phyloP scores from a whole-genome alignment of 768 basidiomycete genomes.

The Russula olivacea region DNA sequence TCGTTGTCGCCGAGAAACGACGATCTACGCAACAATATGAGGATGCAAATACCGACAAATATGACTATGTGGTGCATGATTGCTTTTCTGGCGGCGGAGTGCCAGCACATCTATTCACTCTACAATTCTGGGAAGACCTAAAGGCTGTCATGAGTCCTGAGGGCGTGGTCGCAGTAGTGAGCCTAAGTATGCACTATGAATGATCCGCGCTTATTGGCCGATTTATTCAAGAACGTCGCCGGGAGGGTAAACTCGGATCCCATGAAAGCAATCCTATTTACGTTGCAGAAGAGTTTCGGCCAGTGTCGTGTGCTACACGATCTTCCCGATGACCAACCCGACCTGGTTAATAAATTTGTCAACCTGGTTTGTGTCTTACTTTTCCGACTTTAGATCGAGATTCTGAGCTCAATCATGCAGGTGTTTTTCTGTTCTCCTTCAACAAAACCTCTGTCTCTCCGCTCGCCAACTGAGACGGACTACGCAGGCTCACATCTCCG shows the following conservation, averaged over 20 bases:
- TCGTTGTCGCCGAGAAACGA: slow-evolving; percentile 28
- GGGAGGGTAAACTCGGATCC: slow-evolving; percentile 61
- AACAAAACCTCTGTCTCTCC: slow-evolving; percentile 50
- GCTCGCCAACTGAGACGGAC: slow-evolving; percentile 47
- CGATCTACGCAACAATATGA: slow-evolving; percentile 30
- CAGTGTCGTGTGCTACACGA: slow-evolving; percentile 86
- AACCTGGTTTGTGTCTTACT: slow-evolving; percentile 59
- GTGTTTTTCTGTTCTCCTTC: slow-evolving; percentile 78
- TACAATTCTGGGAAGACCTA: slow-evolving; percentile 76
- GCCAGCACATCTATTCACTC: slow-evolving; percentile 76
- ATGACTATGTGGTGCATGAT: slow-evolving; percentile 80
- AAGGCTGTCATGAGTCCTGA: slow-evolving; percentile 57
- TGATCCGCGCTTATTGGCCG: not conserved
- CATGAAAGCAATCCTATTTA: slow-evolving; percentile 60
- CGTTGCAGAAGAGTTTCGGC: slow-evolving; percentile 63
- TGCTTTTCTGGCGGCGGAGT: slow-evolving; percentile 94
- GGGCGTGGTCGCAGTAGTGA: slow-evolving; percentile 76
- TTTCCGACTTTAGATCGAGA: not conserved
- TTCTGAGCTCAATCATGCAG: slow-evolving; percentile 35
- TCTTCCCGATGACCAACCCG: slow-evolving; percentile 41
- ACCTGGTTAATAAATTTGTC: slow-evolving; percentile 48
- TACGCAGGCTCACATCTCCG: slow-evolving; percentile 67
- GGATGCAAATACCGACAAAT: slow-evolving; percentile 33
- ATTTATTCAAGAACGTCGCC: slow-evolving; percentile 63
- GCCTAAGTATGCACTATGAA: slow-evolving; percentile 28